Percentiles rank a stretch among this genome's conserved stretches.
phyloP scores from a whole-genome alignment of 2,329 filamentous ascomycete genomes.

The Coniochaeta ligniaria region DNA sequence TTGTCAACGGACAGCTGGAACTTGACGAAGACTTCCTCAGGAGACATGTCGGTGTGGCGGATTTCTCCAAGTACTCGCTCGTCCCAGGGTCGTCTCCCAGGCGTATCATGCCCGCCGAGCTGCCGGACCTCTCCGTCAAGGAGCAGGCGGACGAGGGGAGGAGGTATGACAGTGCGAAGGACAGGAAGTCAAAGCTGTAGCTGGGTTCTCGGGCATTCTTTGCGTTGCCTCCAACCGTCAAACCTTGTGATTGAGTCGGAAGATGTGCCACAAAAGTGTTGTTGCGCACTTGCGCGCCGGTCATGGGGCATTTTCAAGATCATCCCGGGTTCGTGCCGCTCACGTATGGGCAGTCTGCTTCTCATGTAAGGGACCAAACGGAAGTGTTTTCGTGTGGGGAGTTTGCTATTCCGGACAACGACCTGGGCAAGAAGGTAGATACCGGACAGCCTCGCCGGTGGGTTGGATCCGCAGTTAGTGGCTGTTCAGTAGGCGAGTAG shows the following conservation, averaged over 20 bases:
- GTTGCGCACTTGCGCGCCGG: neutral
- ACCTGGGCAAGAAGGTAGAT: no score
- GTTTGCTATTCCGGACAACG: no score
- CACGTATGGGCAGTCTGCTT: no score
- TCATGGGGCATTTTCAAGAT: neutral
- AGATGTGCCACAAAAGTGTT: neutral
- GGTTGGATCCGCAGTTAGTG: no score
- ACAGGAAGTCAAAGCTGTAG: neutral
- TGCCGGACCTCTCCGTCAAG: slow-evolving; percentile 38
- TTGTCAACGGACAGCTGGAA: slow-evolving; percentile 64
- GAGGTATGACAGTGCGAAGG: slow-evolving; percentile 56
- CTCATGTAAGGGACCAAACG: no score
- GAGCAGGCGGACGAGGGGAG: slow-evolving; percentile 16
- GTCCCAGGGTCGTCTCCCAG: slow-evolving; percentile 56
- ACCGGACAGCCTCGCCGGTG: no score
- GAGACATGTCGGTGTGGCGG: slow-evolving; percentile 51
- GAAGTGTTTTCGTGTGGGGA: no score
- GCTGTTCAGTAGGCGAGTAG: no score
- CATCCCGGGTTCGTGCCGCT: no score
- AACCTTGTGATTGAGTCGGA: neutral
- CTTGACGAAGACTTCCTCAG: slow-evolving; percentile 79
- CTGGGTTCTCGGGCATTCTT: neutral
- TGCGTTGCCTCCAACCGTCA: neutral
- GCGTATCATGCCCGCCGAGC: slow-evolving; percentile 66
- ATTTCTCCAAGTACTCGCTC: slow-evolving; percentile 70